phyloP scores from a whole-genome alignment of 495 filamentous ascomycete genomes.

The Annulohypoxylon moriforme region DNA sequence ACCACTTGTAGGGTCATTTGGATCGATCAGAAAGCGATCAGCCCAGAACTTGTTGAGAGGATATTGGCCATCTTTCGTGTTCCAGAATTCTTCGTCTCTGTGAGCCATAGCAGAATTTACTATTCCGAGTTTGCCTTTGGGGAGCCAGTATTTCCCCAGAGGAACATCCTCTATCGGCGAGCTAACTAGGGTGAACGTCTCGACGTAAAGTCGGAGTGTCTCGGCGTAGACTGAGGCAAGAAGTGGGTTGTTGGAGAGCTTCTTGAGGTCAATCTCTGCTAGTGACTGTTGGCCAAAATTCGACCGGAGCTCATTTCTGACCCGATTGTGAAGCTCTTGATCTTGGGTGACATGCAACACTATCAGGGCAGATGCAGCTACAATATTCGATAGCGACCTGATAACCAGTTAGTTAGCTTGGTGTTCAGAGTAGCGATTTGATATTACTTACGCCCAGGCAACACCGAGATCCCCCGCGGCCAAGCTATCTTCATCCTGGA shows the following conservation, averaged over 20 bases:
- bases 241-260: background rate
- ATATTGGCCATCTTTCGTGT: background rate
- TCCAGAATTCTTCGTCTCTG: background rate
- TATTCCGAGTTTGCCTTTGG: background rate
- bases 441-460: no score
- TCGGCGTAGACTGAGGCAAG: background rate
- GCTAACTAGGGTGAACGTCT: background rate
- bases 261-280: background rate
- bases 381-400: no score
- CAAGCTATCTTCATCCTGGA: no score
- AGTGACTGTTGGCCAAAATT: background rate
- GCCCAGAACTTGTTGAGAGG: background rate
- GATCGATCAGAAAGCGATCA: background rate
- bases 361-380: background rate
- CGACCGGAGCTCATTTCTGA: background rate
- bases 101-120: background rate
- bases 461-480: no score
- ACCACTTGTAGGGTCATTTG: background rate
- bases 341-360: background rate
- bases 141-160: background rate
- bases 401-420: no score
- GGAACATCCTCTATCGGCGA: background rate
- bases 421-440: no score
- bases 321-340: background rate
- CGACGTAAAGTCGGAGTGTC: background rate